Evolutionary conservation across 306 rosid species (phyloP).

Genomic region (Ochetophila trinervis): DNA sequence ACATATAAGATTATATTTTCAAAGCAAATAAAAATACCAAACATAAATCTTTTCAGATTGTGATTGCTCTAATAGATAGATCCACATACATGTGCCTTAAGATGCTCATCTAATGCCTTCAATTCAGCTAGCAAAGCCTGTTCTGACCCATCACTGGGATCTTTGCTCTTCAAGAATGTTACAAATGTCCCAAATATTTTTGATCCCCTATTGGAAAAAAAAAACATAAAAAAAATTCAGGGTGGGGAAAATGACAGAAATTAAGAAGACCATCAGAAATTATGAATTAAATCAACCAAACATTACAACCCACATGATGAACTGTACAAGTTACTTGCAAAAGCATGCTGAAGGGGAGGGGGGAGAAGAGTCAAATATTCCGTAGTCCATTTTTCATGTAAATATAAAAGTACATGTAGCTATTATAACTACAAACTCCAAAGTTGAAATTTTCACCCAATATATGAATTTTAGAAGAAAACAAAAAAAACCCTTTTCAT

Average conservation of each 20-base stretch:
- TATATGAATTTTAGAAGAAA: not conserved
- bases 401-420: not conserved
- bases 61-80: constrained; percentile 8
- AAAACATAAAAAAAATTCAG: not conserved
- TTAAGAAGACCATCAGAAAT: not conserved
- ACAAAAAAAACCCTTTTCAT: not conserved
- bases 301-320: not conserved
- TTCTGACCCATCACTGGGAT: constrained; percentile 78
- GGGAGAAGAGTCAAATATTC: no score
- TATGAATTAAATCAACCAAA: constrained; percentile 5
- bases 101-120: constrained; percentile 76
- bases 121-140: constrained; percentile 69
- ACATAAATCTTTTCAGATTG: not conserved
- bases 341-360: no score
- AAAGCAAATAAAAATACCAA: not conserved
- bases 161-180: constrained; percentile 78
- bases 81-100: constrained; percentile 62
- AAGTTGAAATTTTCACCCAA: not conserved
- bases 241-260: constrained; percentile 1
- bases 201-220: constrained; percentile 60
- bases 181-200: constrained; percentile 61
- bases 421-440: not conserved
- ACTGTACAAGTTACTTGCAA: no score
- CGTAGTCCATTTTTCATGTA: not conserved
- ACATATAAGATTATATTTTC: constrained; percentile 19